Conservation (phyloP, 1,284 basidiomycete genomes). For the Marasmius oreades region DNA sequence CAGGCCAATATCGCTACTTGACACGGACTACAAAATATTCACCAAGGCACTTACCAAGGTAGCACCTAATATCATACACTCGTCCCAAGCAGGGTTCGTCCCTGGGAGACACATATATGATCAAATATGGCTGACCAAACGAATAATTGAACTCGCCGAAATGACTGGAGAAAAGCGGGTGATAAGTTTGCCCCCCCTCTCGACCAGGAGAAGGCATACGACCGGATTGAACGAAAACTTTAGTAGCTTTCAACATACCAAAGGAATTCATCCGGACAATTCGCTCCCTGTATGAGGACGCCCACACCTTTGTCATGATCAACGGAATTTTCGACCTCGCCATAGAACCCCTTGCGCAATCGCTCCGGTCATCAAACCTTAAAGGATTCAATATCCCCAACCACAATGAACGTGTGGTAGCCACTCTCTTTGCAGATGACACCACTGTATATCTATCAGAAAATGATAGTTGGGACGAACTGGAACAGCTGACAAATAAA, state of each 20-base stretch:
- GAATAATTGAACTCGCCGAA: slow-evolving; percentile 20
- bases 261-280: slow-evolving; percentile 14
- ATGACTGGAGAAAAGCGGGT: slow-evolving; percentile 15
- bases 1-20: slow-evolving; percentile 12
- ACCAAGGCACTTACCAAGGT: slow-evolving; percentile 11
- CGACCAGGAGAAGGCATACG: no score
- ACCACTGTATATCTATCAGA: no score
- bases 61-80: slow-evolving; percentile 10
- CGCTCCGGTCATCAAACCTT: slow-evolving; percentile 17
- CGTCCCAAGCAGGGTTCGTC: slow-evolving; percentile 21
- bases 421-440: slow-evolving; percentile 29
- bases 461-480: slow-evolving; percentile 17
- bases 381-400: slow-evolving; percentile 17
- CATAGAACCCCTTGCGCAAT: slow-evolving; percentile 21
- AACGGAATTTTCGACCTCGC: slow-evolving; percentile 26
- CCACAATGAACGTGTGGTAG: slow-evolving; percentile 16
- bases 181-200: no score
- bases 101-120: slow-evolving; percentile 17
- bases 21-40: slow-evolving; percentile 16
- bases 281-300: slow-evolving; percentile 17
- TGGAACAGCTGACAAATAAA: slow-evolving; percentile 18
- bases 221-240: slow-evolving; percentile 17
- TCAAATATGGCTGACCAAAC: slow-evolving; percentile 15
- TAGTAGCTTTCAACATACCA: slow-evolving; percentile 17
- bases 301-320: slow-evolving; percentile 16